Conservation (phyloP, 2,329 filamentous ascomycete species). For the Talaromyces sp. region DNA sequence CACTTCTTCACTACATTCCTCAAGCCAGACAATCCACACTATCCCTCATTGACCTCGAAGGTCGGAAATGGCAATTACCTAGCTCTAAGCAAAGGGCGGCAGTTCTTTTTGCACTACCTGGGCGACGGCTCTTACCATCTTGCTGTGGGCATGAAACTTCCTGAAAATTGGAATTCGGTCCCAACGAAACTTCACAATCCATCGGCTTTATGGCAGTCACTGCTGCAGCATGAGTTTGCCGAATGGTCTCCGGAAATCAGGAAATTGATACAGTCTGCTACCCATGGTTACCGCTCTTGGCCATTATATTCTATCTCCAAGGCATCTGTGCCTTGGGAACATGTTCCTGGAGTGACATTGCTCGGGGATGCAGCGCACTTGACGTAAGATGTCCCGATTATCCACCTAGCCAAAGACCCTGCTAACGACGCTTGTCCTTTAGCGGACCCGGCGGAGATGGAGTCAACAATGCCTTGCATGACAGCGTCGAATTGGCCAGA, state of each 20-base stretch:
- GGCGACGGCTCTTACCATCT: conserved; percentile 25
- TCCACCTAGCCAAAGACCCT: neutral
- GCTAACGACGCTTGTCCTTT: neutral
- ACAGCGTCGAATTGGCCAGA: conserved; percentile 27
- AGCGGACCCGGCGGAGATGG: conserved; percentile 28
- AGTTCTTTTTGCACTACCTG: conserved; percentile 25
- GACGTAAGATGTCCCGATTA: conserved; percentile 26
- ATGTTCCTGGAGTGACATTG: conserved; percentile 28
- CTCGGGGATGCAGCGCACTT: conserved; percentile 33
- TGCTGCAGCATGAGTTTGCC: conserved; percentile 16
- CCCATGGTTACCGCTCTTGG: conserved; percentile 27
- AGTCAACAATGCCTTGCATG: conserved; percentile 33
- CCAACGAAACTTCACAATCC: neutral
- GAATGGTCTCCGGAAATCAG: conserved; percentile 23
- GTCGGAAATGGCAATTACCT: conserved; percentile 24
- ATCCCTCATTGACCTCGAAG: conserved; percentile 27
- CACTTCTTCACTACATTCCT: conserved; percentile 27
- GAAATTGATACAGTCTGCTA: conserved; percentile 23
- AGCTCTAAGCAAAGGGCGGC: conserved; percentile 22
- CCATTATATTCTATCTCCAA: conserved; percentile 27
- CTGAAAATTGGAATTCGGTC: conserved; percentile 22
- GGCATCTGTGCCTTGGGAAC: conserved; percentile 25
- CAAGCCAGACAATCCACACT: conserved; percentile 28
- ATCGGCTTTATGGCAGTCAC: neutral
- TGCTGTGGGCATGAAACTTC: conserved; percentile 17